Conservation (phyloP, 441 rosid species). For the Eruca vesicaria region DNA sequence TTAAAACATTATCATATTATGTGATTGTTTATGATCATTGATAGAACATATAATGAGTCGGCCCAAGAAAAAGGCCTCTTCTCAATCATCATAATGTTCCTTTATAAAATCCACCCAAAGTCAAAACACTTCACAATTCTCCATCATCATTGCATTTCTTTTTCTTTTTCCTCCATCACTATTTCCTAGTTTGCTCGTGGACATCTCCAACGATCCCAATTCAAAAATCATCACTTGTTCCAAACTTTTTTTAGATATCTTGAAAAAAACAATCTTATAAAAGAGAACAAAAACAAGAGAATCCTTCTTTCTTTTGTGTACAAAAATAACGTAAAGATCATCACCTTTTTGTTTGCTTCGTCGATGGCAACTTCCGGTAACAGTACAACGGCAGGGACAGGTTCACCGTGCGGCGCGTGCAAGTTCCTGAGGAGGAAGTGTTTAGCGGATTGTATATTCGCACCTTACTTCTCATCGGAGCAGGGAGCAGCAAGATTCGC, state of each 20-base stretch:
- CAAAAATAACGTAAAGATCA: neutral
- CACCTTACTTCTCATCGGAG: constrained; percentile 88
- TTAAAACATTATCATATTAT: neutral
- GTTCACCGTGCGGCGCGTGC: constrained; percentile 98
- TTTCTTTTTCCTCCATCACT: constrained; percentile 42
- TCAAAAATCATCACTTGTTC: constrained; percentile 23
- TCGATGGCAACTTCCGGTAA: constrained; percentile 55
- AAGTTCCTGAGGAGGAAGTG: constrained; percentile 89
- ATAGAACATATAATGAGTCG: constrained; percentile 20
- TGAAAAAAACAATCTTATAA: neutral
- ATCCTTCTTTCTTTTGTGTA: neutral
- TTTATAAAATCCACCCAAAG: constrained; percentile 38
- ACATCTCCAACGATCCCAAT: constrained; percentile 35
- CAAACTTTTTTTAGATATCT: neutral
- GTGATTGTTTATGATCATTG: constrained; percentile 32
- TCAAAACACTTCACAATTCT: constrained; percentile 27
- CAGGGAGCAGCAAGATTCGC: constrained; percentile 89
- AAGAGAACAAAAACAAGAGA: neutral
- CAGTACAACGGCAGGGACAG: constrained; percentile 33
- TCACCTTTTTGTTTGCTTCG: neutral
- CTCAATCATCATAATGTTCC: constrained; percentile 33
- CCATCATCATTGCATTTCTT: constrained; percentile 28
- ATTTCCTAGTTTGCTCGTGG: constrained; percentile 77
- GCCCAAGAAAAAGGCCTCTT: constrained; percentile 15
- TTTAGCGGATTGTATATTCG: constrained; percentile 76